Conservation (phyloP, 108 stramenopile genomes). For the Cyclotella cryptica region DNA sequence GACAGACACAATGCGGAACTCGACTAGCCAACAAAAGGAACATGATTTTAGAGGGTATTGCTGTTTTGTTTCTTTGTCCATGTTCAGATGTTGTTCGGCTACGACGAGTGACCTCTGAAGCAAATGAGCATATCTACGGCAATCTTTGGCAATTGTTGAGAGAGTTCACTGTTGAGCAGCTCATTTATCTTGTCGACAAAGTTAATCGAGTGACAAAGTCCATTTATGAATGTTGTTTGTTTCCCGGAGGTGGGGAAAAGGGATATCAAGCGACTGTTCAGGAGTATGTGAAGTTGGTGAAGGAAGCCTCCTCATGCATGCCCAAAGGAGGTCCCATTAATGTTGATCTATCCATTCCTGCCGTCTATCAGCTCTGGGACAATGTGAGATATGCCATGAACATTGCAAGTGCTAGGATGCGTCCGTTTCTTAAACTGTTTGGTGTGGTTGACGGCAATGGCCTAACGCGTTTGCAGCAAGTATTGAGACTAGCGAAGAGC, state of each 20-base stretch:
- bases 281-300: background rate
- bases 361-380: background rate
- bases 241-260: background rate
- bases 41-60: conserved; percentile 4
- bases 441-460: background rate
- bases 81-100: conserved; percentile 18
- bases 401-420: background rate
- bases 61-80: background rate
- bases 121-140: background rate
- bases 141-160: background rate
- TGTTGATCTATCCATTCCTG: background rate
- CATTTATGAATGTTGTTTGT: background rate
- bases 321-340: background rate
- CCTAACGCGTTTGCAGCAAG: background rate
- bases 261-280: background rate
- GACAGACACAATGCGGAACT: no score
- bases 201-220: background rate
- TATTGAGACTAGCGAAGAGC: background rate
- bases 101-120: conserved; percentile 1
- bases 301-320: background rate
- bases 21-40: background rate
- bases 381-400: background rate
- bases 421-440: background rate
- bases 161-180: conserved; percentile 4
- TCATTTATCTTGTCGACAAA: background rate